Evolutionary conservation across 2,329 filamentous ascomycete species (phyloP), one percentile per base, ranked within the genome.

Genomic region (Blastomyces parvus): DNA sequence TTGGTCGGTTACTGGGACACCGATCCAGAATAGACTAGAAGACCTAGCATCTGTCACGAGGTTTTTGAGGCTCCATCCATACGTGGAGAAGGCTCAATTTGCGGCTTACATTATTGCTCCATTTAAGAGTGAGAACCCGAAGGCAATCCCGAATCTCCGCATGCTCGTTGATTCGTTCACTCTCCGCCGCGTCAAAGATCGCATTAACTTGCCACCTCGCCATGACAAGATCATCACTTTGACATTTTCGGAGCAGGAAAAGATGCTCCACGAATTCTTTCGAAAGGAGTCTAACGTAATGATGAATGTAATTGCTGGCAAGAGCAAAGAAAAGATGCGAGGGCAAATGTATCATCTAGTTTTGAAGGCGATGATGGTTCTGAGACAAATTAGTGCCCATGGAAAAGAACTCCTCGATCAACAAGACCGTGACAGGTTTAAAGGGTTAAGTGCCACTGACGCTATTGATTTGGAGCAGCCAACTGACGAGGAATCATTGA

Each of bases 1-100:
- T 42, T 99, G 94, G 94, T 93, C 92, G 2, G 90, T 97, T n/a
- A 97, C 94, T 0, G 94, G 93, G 62, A 97, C 94, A 0, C 94
- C 92, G 0, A 90, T 97, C 9, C 93, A 97, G 75, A 99, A 99
- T 72, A 87, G 90, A 3, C 82, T 97, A 2, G 91, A 95, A 67
- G 94, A 99, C 73, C 82, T 97, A 27, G 89, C 90, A 17, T 89
- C 93, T 1, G 80, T 97, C 2, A 86, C 96, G 64, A 89, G 88
- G 40, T 97, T 97, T 71, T 79, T 97, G 52, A 86, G 89, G 17
- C 80, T 97, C 17, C 86, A 86, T 69, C 93, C 93, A 0, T 97
- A 97, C 70, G 86, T 96, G 65, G 88, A 93, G 59, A 84, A 85
- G 62, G 79, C 80, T 61, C 86, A 86, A 60, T 99, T 97, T 73